phyloP scores from a whole-genome alignment of 2,329 filamentous ascomycete genomes.

The Fusarium sp. region DNA sequence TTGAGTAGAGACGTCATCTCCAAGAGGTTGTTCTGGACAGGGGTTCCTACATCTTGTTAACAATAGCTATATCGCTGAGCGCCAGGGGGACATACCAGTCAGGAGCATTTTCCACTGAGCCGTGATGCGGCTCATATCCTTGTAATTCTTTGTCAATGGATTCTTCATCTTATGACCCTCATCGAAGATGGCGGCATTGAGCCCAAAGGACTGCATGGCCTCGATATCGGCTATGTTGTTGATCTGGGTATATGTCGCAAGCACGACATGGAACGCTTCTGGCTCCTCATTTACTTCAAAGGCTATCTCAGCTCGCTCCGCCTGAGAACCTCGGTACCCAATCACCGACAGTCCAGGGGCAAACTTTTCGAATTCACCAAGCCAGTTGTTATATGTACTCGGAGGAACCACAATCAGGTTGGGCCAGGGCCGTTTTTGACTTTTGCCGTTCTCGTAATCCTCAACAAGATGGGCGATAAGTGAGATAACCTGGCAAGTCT shows the following conservation, averaged over 20 bases:
- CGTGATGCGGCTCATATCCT: constrained; percentile 82
- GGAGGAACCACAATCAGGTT: constrained; percentile 92
- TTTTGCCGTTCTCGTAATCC: constrained; percentile 61
- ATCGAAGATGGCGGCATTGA: constrained; percentile 82
- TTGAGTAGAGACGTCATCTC: constrained; percentile 91
- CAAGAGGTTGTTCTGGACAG: constrained; percentile 93
- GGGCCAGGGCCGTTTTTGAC: constrained; percentile 70
- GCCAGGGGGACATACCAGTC: constrained; percentile 50
- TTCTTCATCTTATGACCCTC: constrained; percentile 97
- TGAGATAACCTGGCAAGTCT: constrained; percentile 96
- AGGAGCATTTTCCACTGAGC: constrained; percentile 90
- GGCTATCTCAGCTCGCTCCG: constrained; percentile 77
- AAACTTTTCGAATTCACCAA: constrained; percentile 90
- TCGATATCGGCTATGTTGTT: constrained; percentile 66
- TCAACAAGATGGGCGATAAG: constrained; percentile 89
- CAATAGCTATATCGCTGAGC: not conserved
- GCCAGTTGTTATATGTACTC: constrained; percentile 96
- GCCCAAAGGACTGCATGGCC: constrained; percentile 64
- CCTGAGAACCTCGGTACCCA: constrained; percentile 78
- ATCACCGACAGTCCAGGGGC: constrained; percentile 83
- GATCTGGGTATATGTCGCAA: constrained; percentile 74
- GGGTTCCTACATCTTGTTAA: constrained; percentile 79
- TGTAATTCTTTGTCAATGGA: constrained; percentile 84
- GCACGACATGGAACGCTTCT: constrained; percentile 74
- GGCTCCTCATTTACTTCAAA: constrained; percentile 76